A percentile compares a stretch with the other conserved stretches of the same genome.
phyloP scores from a whole-genome alignment of 2,329 filamentous ascomycete species.

The Exserohilum rostratum region DNA sequence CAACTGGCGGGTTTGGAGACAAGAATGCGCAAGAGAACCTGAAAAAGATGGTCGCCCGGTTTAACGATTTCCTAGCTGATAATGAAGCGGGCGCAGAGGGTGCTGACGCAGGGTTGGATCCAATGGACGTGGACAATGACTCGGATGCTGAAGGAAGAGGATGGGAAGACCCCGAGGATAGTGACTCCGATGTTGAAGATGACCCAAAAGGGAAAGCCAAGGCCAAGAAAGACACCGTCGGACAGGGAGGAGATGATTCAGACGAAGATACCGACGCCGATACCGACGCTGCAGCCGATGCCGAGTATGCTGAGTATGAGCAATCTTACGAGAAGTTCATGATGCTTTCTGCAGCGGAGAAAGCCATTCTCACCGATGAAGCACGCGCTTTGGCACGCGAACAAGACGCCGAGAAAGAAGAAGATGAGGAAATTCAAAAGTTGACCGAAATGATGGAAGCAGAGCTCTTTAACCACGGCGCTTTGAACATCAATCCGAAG shows the following conservation, averaged over 20 bases:
- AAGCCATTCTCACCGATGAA: conserved; percentile 41
- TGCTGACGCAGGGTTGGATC: conserved; percentile 66
- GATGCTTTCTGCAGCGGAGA: conserved; percentile 61
- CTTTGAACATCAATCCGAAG: conserved; percentile 57
- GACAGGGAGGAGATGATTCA: conserved; percentile 14
- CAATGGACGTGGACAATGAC: conserved; percentile 71
- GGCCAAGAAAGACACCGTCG: conserved; percentile 50
- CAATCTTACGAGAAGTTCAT: conserved; percentile 85
- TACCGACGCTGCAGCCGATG: conserved; percentile 65
- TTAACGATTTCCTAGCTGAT: conserved; percentile 89
- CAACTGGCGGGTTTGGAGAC: conserved; percentile 62
- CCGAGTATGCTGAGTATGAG: conserved; percentile 74
- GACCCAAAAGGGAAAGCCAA: conserved; percentile 55
- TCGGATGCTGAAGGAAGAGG: conserved; percentile 56
- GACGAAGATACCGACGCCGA: conserved; percentile 41
- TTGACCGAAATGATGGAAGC: conserved; percentile 73
- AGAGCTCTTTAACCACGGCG: conserved; percentile 73
- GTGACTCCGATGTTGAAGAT: conserved; percentile 45
- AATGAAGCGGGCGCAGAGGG: conserved; percentile 81
- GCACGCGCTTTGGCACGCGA: conserved; percentile 46
- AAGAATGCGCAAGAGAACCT: conserved; percentile 74
- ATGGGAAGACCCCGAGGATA: conserved; percentile 52
- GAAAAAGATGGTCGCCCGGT: conserved; percentile 89
- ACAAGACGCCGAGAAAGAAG: conserved; percentile 49
- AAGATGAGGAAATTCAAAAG: conserved; percentile 65